Conservation (phyloP, 768 basidiomycete genomes). For the Russula earlei region DNA sequence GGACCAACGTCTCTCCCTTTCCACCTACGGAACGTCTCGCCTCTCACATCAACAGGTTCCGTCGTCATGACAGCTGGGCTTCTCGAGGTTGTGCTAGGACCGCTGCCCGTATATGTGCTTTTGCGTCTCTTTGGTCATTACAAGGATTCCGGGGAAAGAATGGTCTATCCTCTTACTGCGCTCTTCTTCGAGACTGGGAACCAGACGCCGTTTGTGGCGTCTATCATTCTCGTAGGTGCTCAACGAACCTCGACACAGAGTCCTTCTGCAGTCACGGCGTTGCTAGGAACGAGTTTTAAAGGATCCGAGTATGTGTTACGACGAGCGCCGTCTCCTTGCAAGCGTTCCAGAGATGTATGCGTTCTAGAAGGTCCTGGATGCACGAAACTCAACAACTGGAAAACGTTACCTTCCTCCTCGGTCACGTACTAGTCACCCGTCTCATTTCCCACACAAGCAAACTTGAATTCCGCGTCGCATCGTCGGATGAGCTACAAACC, state of each 20-base stretch:
- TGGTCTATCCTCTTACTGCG: slow-evolving; percentile 31
- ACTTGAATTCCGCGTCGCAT: slow-evolving; percentile 19
- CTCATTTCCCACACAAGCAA: slow-evolving; percentile 20
- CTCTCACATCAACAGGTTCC: slow-evolving; percentile 28
- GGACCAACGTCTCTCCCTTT: slow-evolving; percentile 33
- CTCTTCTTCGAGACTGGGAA: slow-evolving; percentile 32
- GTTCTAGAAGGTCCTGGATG: slow-evolving; percentile 31
- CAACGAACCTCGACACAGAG: background rate
- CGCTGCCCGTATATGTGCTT: slow-evolving; percentile 30
- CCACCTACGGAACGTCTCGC: slow-evolving; percentile 25
- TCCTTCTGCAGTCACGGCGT: background rate
- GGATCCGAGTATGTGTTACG: slow-evolving; percentile 30
- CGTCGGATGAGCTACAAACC: background rate
- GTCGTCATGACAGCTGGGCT: slow-evolving; percentile 26
- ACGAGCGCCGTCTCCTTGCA: slow-evolving; percentile 26
- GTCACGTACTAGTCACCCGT: slow-evolving; percentile 23
- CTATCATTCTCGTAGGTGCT: slow-evolving; percentile 25
- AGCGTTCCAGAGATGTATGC: slow-evolving; percentile 31
- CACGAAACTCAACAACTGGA: slow-evolving; percentile 21
- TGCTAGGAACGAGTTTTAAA: slow-evolving; percentile 28
- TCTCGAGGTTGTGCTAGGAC: slow-evolving; percentile 26
- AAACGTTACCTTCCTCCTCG: slow-evolving; percentile 24
- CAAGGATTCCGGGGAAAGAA: slow-evolving; percentile 29
- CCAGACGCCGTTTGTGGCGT: slow-evolving; percentile 31
- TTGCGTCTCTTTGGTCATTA: slow-evolving; percentile 30